A percentile compares a stretch with the other conserved stretches of the same genome.
Conservation (phyloP, 192 early-diverging fungal genomes). For the Umbelopsis ramanniana region DNA sequence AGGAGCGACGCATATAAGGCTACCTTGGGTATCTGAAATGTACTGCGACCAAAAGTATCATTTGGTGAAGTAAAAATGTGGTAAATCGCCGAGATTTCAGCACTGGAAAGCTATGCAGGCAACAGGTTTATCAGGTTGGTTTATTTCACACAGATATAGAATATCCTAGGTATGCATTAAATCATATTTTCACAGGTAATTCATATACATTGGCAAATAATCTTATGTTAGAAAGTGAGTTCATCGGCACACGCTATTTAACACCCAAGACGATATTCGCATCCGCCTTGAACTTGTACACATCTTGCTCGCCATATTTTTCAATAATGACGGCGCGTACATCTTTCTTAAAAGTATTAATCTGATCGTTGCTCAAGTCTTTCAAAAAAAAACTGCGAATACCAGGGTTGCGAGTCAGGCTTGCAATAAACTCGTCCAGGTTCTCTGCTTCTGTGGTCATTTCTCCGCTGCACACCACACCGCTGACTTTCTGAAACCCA, state of each 20-base stretch:
- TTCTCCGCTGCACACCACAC: not conserved
- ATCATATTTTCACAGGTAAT: not conserved
- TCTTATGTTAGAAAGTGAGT: not conserved
- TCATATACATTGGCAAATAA: not conserved
- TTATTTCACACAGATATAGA: no score
- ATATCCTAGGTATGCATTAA: not conserved
- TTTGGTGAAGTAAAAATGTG: no score
- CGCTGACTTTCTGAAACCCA: not conserved
- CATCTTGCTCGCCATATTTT: not conserved
- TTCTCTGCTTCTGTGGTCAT: not conserved
- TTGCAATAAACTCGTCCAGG: not conserved
- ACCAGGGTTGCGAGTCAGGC: not conserved
- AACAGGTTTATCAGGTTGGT: no score
- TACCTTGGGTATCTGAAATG: no score
- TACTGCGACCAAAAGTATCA: no score
- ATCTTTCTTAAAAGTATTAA: not conserved
- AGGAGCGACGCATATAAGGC: no score
- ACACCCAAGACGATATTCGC: not conserved
- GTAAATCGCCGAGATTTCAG: no score
- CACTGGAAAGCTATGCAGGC: no score
- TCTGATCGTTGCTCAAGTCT: not conserved
- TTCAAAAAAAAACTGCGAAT: not conserved
- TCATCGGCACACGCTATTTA: not conserved
- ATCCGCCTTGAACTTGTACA: not conserved
- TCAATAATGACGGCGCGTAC: not conserved